phyloP scores from a whole-genome alignment of 2,329 filamentous ascomycete genomes.

The Pseudodiploospora longispora region DNA sequence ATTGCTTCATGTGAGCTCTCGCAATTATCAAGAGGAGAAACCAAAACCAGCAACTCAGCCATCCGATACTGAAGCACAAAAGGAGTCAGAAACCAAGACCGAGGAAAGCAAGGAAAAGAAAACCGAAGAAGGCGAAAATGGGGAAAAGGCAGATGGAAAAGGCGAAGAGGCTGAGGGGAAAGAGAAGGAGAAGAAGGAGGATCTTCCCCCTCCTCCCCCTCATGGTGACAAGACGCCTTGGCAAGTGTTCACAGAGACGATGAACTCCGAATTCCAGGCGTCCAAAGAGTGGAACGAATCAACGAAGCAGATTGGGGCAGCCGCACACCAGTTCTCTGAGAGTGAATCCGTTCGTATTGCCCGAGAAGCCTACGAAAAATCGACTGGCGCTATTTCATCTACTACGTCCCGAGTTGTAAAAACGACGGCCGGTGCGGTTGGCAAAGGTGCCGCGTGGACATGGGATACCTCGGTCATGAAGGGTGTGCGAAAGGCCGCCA shows the following conservation, averaged over 20 bases:
- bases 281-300: conserved; percentile 99
- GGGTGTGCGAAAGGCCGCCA: conserved; percentile 78
- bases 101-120: conserved; percentile 25
- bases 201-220: conserved; percentile 78
- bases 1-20: conserved; percentile 24
- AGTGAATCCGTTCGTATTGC: conserved; percentile 85
- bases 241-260: conserved; percentile 98
- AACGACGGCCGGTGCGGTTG: conserved; percentile 76
- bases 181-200: conserved; percentile 53
- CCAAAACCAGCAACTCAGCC: conserved; percentile 13
- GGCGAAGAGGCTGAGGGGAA: conserved; percentile 40
- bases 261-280: conserved; percentile 86
- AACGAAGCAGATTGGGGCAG: conserved; percentile 85
- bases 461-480: conserved; percentile 95
- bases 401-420: conserved; percentile 76
- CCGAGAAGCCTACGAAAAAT: conserved; percentile 77
- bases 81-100: conserved; percentile 10
- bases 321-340: conserved; percentile 84
- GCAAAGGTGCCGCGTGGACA: conserved; percentile 88
- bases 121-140: conserved; percentile 34
- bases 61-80: not conserved
- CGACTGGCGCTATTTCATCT: conserved; percentile 72
- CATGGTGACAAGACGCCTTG: conserved; percentile 98
- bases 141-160: conserved; percentile 31
- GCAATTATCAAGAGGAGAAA: conserved; percentile 24